These are phyloP conservation scores for Cercophora newfieldiana DNA, from an alignment of 495 filamentous ascomycete genomes.

Conservation along the genomic window DNA sequence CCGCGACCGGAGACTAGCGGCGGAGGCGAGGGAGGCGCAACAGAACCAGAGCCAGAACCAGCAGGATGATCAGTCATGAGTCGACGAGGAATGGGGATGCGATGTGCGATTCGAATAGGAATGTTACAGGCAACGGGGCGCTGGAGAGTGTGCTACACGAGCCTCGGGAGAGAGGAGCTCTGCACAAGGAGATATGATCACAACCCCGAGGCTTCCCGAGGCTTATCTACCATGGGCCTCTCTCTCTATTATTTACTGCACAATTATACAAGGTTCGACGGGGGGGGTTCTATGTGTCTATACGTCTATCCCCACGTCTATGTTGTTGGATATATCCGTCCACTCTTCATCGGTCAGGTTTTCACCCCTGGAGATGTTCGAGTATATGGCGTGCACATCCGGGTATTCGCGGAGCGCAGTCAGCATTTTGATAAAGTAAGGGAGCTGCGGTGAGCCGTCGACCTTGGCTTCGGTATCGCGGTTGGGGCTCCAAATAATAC, in stretches of 20 bases:
- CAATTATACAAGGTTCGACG: neutral
- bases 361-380: slow-evolving; percentile 57
- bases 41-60: slow-evolving; percentile 26
- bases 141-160: neutral
- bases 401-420: slow-evolving; percentile 56
- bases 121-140: neutral
- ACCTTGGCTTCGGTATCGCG: slow-evolving; percentile 69
- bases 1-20: slow-evolving; percentile 59
- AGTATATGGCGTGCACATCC: slow-evolving; percentile 68
- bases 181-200: neutral
- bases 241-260: neutral
- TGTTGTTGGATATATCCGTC: slow-evolving; percentile 50
- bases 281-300: slow-evolving; percentile 27
- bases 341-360: slow-evolving; percentile 47
- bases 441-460: slow-evolving; percentile 48
- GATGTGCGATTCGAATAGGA: neutral
- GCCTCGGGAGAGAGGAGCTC: neutral
- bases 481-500: slow-evolving; percentile 86
- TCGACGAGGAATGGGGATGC: neutral
- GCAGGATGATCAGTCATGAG: slow-evolving; percentile 20
- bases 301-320: slow-evolving; percentile 24
- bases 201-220: neutral
- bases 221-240: neutral
- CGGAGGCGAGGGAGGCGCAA: slow-evolving; percentile 46
- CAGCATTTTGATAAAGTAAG: slow-evolving; percentile 56